Conservation (phyloP, 1,139 yeast genomes). For the Suhomyces coccinellae region DNA sequence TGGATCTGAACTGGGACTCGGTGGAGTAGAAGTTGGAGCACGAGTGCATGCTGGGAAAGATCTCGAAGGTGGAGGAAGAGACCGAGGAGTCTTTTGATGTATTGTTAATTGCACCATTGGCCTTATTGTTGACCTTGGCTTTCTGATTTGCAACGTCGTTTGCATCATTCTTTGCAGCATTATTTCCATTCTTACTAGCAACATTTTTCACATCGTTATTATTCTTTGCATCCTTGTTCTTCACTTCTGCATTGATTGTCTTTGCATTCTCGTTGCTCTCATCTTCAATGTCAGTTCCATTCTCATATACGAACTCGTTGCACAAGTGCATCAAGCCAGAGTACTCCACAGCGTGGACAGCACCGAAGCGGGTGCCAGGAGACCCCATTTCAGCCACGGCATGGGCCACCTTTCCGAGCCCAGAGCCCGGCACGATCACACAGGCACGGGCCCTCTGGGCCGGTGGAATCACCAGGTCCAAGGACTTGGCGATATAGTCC, state of each 20-base stretch:
- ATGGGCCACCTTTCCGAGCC: slow-evolving; percentile 71
- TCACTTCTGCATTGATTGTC: not conserved
- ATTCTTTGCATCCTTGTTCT: not conserved
- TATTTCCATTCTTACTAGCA: no score
- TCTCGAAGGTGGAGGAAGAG: slow-evolving; percentile 53
- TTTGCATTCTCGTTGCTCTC: not conserved
- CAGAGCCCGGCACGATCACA: slow-evolving; percentile 76
- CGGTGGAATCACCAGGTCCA: slow-evolving; percentile 29
- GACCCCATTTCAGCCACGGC: slow-evolving; percentile 47
- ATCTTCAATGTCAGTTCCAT: not conserved
- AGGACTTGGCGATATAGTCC: slow-evolving; percentile 43
- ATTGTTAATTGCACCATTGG: no score
- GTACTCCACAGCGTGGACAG: slow-evolving; percentile 70
- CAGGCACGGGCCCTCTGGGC: slow-evolving; percentile 36
- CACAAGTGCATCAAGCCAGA: slow-evolving; percentile 70
- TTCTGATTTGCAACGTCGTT: no score
- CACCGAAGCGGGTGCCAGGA: slow-evolving; percentile 23
- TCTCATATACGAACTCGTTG: slow-evolving; percentile 54
- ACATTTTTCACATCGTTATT: no score
- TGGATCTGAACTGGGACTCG: slow-evolving; percentile 54
- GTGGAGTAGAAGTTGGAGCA: slow-evolving; percentile 64
- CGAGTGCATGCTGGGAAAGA: slow-evolving; percentile 71
- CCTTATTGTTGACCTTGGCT: no score
- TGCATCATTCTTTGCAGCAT: no score
- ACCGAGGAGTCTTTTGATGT: slow-evolving; percentile 39